A percentile compares a stretch with the other conserved stretches of the same genome.
Evolutionary conservation across 2,329 filamentous ascomycete genomes (phyloP).

Genomic region (Penicillium sp.): DNA sequence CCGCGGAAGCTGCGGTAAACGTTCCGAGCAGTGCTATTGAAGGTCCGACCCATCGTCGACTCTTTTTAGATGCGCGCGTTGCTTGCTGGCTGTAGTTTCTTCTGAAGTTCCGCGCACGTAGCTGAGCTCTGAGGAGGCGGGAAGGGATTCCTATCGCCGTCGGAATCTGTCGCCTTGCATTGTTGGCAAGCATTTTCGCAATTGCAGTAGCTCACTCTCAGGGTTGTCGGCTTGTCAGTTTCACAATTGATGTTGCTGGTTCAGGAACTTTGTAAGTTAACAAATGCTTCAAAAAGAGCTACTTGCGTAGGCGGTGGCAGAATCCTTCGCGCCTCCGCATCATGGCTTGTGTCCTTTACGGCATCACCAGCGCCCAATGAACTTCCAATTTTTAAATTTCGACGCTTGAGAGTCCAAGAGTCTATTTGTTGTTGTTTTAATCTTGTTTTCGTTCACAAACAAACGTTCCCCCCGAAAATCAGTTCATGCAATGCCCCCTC

Average conservation of each 20-base stretch:
- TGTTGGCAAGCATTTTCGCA: slow-evolving; percentile 25
- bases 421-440: not conserved
- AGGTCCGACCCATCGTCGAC: slow-evolving; percentile 27
- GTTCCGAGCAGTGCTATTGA: slow-evolving; percentile 29
- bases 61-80: slow-evolving; percentile 15
- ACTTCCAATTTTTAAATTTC: not conserved
- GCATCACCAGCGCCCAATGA: not conserved
- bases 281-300: slow-evolving; percentile 3
- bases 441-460: not conserved
- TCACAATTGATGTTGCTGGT: not conserved
- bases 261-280: not conserved
- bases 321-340: slow-evolving; percentile 25
- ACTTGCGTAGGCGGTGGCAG: slow-evolving; percentile 30
- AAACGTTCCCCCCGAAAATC: not conserved
- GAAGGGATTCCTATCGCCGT: slow-evolving; percentile 20
- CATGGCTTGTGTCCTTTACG: slow-evolving; percentile 9
- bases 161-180: slow-evolving; percentile 22
- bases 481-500: slow-evolving; percentile 23
- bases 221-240: not conserved
- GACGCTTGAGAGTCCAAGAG: not conserved
- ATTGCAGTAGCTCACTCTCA: not conserved
- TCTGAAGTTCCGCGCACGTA: slow-evolving; percentile 22
- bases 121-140: slow-evolving; percentile 20
- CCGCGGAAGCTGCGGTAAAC: slow-evolving; percentile 28
- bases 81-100: slow-evolving; percentile 28